phyloP scores from a whole-genome alignment of 2,329 filamentous ascomycete genomes.

The Raffaelea ambrosiae region DNA sequence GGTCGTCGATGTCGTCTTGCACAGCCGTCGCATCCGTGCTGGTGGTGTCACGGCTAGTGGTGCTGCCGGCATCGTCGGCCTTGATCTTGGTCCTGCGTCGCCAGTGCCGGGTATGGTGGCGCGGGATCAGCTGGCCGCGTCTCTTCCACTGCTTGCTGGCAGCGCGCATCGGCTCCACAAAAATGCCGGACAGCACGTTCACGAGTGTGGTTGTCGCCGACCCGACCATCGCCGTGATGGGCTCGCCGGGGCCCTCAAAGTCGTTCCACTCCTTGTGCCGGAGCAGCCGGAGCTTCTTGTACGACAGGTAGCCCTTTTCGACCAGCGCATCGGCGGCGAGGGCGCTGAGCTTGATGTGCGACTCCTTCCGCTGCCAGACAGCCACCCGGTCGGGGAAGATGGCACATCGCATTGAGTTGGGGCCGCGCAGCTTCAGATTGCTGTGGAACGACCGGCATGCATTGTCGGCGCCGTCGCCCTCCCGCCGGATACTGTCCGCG shows the following conservation, averaged over 20 bases:
- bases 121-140: not conserved
- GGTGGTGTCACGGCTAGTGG: too few species aligned
- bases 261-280: slow-evolving; percentile 68
- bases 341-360: slow-evolving; percentile 50
- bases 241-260: slow-evolving; percentile 67
- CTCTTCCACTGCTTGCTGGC: slow-evolving; percentile 37
- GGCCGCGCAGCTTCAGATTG: slow-evolving; percentile 43
- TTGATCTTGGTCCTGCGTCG: not conserved
- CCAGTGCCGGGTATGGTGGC: slow-evolving; percentile 3
- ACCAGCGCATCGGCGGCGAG: slow-evolving; percentile 59
- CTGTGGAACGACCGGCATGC: slow-evolving; percentile 60
- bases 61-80: not conserved
- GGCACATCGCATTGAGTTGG: slow-evolving; percentile 55
- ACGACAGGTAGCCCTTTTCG: slow-evolving; percentile 50
- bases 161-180: slow-evolving; percentile 53
- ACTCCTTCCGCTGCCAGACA: slow-evolving; percentile 56
- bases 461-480: slow-evolving; percentile 62
- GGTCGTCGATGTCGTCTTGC: not conserved
- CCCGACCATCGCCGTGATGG: slow-evolving; percentile 56
- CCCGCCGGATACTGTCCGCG: slow-evolving; percentile 49
- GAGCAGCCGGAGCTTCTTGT: slow-evolving; percentile 54
- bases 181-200: slow-evolving; percentile 53
- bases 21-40: too few species aligned
- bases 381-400: slow-evolving; percentile 55
- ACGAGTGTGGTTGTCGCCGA: slow-evolving; percentile 51